phyloP scores from a whole-genome alignment of 257 asterid genomes.

The Nicotiana attenuata region DNA sequence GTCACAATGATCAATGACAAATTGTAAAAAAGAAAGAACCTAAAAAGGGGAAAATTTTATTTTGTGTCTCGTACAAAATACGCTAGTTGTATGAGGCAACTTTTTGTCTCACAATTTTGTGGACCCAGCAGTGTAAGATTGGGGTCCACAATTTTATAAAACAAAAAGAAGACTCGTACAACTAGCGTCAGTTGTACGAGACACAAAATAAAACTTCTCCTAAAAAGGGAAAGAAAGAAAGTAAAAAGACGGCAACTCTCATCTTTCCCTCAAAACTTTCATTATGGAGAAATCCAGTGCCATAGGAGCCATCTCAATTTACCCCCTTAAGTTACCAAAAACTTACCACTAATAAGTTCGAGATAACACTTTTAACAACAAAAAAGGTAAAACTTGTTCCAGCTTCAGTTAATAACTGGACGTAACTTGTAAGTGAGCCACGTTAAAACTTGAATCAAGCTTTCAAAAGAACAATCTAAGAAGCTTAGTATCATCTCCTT shows the following conservation, averaged over 20 bases:
- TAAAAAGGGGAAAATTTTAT: no score
- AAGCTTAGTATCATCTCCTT: slow-evolving; percentile 28
- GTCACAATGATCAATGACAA: slow-evolving; percentile 15
- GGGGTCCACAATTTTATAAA: no score
- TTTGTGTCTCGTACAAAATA: no score
- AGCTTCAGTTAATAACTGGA: neutral
- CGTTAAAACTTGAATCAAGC: neutral
- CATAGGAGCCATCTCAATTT: neutral
- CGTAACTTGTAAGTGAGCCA: neutral
- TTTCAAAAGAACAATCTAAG: slow-evolving; percentile 43
- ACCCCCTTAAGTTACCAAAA: slow-evolving; percentile 6
- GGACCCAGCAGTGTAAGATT: no score
- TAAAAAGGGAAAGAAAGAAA: no score
- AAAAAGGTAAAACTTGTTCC: neutral
- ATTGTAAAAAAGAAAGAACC: no score
- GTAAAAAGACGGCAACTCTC: slow-evolving; percentile 20
- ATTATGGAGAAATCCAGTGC: slow-evolving; percentile 24
- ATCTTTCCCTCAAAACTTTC: slow-evolving; percentile 17
- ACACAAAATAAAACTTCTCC: no score
- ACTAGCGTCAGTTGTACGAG: no score
- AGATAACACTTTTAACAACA: neutral
- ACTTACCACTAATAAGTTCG: neutral
- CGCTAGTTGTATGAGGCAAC: no score
- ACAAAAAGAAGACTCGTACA: no score
- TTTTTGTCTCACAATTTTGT: no score